phyloP scores from a whole-genome alignment of 768 basidiomycete species.

The Trametes cingulata region DNA sequence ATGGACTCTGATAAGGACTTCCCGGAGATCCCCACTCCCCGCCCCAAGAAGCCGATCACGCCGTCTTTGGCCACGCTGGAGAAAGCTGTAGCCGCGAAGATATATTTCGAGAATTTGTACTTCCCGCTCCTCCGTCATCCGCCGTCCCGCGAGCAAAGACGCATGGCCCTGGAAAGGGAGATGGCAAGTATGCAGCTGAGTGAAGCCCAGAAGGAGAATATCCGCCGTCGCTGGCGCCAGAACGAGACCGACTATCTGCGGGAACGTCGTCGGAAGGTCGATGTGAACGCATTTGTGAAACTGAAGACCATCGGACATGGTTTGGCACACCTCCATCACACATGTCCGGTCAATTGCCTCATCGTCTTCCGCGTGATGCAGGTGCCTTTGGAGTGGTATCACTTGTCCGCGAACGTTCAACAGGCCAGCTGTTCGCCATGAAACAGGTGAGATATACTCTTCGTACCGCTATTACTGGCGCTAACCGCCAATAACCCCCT shows the following conservation, averaged over 20 bases:
- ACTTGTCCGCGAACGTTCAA: conserved; percentile 79
- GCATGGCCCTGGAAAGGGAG: conserved; percentile 85
- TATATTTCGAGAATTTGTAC: conserved; percentile 92
- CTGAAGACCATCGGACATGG: conserved; percentile 96
- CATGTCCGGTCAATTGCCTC: conserved; percentile 19
- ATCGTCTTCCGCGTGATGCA: conserved; percentile 33
- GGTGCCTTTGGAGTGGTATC: conserved; percentile 97
- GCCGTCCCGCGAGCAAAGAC: conserved; percentile 82
- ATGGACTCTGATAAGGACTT: conserved; percentile 34
- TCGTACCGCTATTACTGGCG: conserved; percentile 1
- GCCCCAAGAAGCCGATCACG: conserved; percentile 60
- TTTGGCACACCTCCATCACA: conserved; percentile 36
- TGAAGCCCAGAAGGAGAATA: conserved; percentile 66
- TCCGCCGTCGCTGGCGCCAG: conserved; percentile 76
- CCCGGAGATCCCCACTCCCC: conserved; percentile 33
- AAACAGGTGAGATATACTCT: conserved; percentile 68
- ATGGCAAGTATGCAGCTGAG: conserved; percentile 73
- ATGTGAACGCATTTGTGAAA: conserved; percentile 81
- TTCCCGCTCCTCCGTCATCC: conserved; percentile 84
- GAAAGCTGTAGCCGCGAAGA: conserved; percentile 87
- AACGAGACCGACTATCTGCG: conserved; percentile 92
- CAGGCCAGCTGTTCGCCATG: conserved; percentile 89
- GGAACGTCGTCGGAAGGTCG: conserved; percentile 79
- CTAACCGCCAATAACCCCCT: neutral
- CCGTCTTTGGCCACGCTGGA: conserved; percentile 92